Conservation (phyloP, 441 rosid genomes). For the Erodium texanum region DNA sequence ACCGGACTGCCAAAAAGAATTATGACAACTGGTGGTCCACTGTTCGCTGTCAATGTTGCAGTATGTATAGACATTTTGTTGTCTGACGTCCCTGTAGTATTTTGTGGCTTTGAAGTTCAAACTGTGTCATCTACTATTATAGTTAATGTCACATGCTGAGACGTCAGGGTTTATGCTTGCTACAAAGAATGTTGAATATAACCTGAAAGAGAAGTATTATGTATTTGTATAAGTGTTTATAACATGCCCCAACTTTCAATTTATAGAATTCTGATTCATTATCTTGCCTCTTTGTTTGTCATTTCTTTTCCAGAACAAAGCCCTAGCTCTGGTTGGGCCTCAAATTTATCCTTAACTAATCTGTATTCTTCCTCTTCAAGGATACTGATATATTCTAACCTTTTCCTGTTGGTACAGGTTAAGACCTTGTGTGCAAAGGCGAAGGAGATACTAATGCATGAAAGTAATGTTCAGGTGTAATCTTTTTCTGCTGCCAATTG, state of each 20-base stretch:
- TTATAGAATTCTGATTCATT: background rate
- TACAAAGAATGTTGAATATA: too few species aligned
- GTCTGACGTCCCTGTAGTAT: too few species aligned
- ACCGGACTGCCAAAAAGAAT: too few species aligned
- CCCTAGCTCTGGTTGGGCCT: background rate
- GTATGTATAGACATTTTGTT: too few species aligned
- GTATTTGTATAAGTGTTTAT: background rate
- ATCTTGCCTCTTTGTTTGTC: background rate
- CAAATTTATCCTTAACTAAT: background rate
- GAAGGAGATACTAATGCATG: constrained; percentile 1
- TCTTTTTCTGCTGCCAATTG: background rate
- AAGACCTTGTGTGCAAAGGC: constrained; percentile 3
- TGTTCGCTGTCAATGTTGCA: too few species aligned
- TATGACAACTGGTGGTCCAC: too few species aligned
- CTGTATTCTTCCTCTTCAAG: background rate
- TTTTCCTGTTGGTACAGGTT: background rate
- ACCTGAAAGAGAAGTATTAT: too few species aligned
- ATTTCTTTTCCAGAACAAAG: background rate
- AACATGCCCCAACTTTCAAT: background rate
- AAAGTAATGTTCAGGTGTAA: constrained; percentile 5
- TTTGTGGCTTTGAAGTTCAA: too few species aligned
- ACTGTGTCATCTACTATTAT: too few species aligned
- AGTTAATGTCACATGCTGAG: too few species aligned
- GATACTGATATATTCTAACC: background rate
- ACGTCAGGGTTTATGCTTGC: too few species aligned